Evolutionary conservation across 495 filamentous ascomycete species (phyloP), one percentile per base, ranked within the genome.

Genomic region (Aspergillus conjunctus): DNA sequence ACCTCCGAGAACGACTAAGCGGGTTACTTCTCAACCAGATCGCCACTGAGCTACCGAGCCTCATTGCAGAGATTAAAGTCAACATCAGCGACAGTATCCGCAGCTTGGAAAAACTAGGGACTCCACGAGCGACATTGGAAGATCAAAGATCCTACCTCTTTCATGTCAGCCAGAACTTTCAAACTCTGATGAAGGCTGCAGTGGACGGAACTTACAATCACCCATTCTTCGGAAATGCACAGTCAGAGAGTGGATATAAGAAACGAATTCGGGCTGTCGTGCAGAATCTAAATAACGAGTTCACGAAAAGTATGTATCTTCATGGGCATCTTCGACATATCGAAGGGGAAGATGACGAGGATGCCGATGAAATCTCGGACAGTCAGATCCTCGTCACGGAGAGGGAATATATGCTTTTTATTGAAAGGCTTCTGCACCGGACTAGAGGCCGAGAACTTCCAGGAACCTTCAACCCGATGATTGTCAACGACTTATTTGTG

Each of bases 241-340:
- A 73, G 34, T 65, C 73, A 0, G 43, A 68, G 1, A 32, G 56
- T 21, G 81, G 79, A n/a, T 75, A 75, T 54, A 39, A 63, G 15
- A 85, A 84, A 59, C 81, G 86, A 17, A 70, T 90, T 18, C 81
- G 88, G 18, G 85, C 87, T 0, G 72, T 84, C 1, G 70, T 88
- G 7, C 85, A 89, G 50, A 82, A 84, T 33, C 65, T 80, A 32
- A 85, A 84, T 58, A 55, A 63, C 34, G 66, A 79, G 0, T 90
- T 90, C 54, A 74, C 83, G 0, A 60, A 77, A 5, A 54, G 74
- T 0, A 79, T 90, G 44, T 48, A 61, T 0, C 56, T 15, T 1
- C 59, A 56, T 18, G 87, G 86, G 1, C 83, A 87, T 55, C 57
- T 53, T 5, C 68, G 71, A 5, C 49, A 63, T 1, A 60, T 71